Base-by-base conservation (phyloP, 2,329 filamentous ascomycete genomes). In the Colletotrichum sp. region DNA sequence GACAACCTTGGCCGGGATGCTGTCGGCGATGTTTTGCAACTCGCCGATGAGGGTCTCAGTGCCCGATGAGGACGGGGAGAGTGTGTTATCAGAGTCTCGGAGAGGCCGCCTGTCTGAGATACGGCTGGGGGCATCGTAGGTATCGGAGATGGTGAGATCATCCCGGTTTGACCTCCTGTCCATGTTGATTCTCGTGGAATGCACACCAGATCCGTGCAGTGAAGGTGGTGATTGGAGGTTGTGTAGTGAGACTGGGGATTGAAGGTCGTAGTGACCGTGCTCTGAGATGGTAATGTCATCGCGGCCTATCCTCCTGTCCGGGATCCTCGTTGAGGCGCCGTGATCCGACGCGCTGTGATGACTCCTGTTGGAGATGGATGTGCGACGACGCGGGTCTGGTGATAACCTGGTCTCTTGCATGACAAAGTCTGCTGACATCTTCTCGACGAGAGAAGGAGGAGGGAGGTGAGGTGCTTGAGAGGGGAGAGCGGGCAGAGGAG, bases 1-100 rank as follows among this genome's bases (percentile, higher is more conserved):
- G 22, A 91, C 83, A 3, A 88, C 86, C 71, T 88, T 86, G 24
- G 39, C 52, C 6, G 71, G 65, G 6, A 76, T 62, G n/a, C 60
- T 73, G 22, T 75, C 72, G 4, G 71, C 68, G 55, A 77, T 72
- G 48, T 32, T 60, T n/a, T 71, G 72, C 28, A 85, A 67, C 34
- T 85, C 84, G 39, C 83, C 81, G 32, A 83, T 80, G 30, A 85
- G 78, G 18, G 82, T 83, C 59, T 84, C 84, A 6, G 83, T 80
- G 70, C 85, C 81, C n/a, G 81, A 80, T 32, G 81, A 80, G 68
- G 77, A 79, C 52, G 44, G 80, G 70, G 77, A 80, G 24, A 66
- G 77, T 76, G 77, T 77, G 78, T 77, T 81, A 75, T 84, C 81
- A 24, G 82, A 81, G 15, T 81, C 76, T 3, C 77, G 75, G 18